Percentiles rank a stretch among this genome's conserved stretches.
Evolutionary conservation across 176 grass and related monocot species (phyloP).

Genomic region (Zoysia japonica): DNA sequence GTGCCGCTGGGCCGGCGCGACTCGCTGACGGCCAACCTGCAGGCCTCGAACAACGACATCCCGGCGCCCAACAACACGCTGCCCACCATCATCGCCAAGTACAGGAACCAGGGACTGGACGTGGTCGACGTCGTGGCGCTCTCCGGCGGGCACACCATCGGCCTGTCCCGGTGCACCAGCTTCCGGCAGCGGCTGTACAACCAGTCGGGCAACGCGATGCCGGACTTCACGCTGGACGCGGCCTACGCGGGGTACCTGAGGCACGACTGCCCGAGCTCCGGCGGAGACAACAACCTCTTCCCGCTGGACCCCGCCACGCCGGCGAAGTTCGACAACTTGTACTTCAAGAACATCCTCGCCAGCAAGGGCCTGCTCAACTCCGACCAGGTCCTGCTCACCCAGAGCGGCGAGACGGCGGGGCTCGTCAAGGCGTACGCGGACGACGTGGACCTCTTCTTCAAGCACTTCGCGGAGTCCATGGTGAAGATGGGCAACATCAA

Average conservation of each 20-base stretch:
- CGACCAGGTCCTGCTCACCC: slow-evolving; percentile 68
- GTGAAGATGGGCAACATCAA: slow-evolving; percentile 38
- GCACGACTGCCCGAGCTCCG: slow-evolving; percentile 58
- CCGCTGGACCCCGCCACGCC: slow-evolving; percentile 57
- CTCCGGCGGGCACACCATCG: slow-evolving; percentile 77
- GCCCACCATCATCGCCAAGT: slow-evolving; percentile 84
- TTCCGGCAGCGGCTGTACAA: slow-evolving; percentile 89
- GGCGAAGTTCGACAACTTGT: slow-evolving; percentile 74
- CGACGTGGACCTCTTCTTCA: slow-evolving; percentile 65
- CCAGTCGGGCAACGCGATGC: slow-evolving; percentile 57
- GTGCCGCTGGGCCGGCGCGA: slow-evolving; percentile 85
- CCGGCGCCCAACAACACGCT: slow-evolving; percentile 26
- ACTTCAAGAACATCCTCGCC: slow-evolving; percentile 68
- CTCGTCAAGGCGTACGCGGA: slow-evolving; percentile 64
- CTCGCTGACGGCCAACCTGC: slow-evolving; percentile 67
- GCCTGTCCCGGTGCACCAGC: slow-evolving; percentile 67
- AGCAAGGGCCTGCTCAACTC: slow-evolving; percentile 75
- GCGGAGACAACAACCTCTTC: slow-evolving; percentile 83
- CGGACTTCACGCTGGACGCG: slow-evolving; percentile 54
- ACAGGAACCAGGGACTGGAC: slow-evolving; percentile 63
- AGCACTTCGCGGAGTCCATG: slow-evolving; percentile 62
- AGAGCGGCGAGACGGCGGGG: slow-evolving; percentile 47
- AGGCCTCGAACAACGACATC: slow-evolving; percentile 87
- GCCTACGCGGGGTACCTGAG: slow-evolving; percentile 49
- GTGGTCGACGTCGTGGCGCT: slow-evolving; percentile 68